A percentile compares a stretch with the other conserved stretches of the same genome.
Evolutionary conservation across 495 filamentous ascomycete genomes (phyloP).

Genomic region (Hypoxylon cercidicola): DNA sequence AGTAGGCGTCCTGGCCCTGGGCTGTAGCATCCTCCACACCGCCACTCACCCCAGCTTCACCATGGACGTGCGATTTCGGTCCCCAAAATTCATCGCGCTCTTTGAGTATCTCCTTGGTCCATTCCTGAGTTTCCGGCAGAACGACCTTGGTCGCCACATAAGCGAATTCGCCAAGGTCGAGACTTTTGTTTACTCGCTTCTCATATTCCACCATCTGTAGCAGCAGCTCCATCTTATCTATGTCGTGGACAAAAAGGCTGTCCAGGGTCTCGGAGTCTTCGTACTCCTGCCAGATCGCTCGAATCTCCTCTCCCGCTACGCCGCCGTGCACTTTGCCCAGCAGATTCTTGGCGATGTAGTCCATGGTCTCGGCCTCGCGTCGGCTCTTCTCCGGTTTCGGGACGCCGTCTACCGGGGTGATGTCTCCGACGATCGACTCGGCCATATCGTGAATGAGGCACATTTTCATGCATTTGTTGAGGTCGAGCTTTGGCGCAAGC

Average conservation of each 20-base stretch:
- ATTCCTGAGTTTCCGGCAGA: slow-evolving; percentile 79
- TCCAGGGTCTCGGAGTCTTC: slow-evolving; percentile 86
- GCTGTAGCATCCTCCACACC: slow-evolving; percentile 49
- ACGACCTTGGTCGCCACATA: slow-evolving; percentile 77
- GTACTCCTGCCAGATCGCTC: slow-evolving; percentile 89
- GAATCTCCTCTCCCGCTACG: slow-evolving; percentile 71
- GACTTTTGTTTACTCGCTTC: slow-evolving; percentile 66
- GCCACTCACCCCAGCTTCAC: slow-evolving; percentile 53
- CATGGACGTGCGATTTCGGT: slow-evolving; percentile 50
- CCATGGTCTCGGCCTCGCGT: slow-evolving; percentile 88
- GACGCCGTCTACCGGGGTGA: slow-evolving; percentile 86
- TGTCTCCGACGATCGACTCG: slow-evolving; percentile 92
- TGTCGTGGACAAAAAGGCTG: slow-evolving; percentile 90
- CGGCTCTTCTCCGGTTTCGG: slow-evolving; percentile 81
- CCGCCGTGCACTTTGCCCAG: slow-evolving; percentile 80
- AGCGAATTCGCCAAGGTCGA: slow-evolving; percentile 86
- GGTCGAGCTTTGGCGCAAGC: slow-evolving; percentile 73
- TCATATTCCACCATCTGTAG: slow-evolving; percentile 98
- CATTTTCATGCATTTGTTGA: slow-evolving; percentile 89
- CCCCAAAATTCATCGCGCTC: slow-evolving; percentile 84
- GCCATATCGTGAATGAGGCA: slow-evolving; percentile 98
- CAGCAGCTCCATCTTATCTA: slow-evolving; percentile 95
- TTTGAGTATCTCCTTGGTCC: slow-evolving; percentile 77
- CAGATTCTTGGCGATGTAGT: slow-evolving; percentile 78
- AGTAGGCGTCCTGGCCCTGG: slow-evolving; percentile 56